Evolutionary conservation across 75 land plant genomes (phyloP).

Genomic region (Sequoia sempervirens): DNA sequence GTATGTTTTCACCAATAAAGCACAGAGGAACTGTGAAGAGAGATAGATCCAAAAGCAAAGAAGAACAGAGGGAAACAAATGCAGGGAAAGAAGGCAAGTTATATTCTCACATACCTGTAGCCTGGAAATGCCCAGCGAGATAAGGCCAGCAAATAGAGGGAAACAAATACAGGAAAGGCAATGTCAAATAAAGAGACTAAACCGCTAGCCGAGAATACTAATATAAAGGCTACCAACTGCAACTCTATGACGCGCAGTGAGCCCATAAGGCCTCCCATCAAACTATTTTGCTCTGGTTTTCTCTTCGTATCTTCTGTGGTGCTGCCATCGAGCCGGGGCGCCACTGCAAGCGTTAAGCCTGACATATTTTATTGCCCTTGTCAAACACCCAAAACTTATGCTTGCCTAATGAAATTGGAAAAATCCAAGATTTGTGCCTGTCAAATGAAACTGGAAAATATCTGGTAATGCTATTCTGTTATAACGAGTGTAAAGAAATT

Average conservation of each 20-base stretch:
- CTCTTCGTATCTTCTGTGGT: neutral
- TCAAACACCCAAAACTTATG: neutral
- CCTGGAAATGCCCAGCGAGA: conserved; percentile 71
- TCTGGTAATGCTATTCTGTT: no score
- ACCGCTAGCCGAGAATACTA: conserved; percentile 90
- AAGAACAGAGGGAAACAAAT: no score
- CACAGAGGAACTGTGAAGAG: no score
- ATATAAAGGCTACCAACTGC: conserved; percentile 90
- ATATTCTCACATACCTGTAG: neutral
- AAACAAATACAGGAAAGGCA: conserved; percentile 58
- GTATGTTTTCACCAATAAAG: no score
- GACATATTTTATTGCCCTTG: conserved; percentile 31
- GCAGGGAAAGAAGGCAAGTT: neutral
- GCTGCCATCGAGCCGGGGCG: conserved; percentile 25
- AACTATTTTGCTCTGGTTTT: conserved; percentile 1
- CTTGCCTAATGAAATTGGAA: neutral
- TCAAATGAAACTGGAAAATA: no score
- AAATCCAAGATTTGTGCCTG: no score
- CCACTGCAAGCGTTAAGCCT: conserved; percentile 55
- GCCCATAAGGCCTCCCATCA: conserved; percentile 65
- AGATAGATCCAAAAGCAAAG: no score
- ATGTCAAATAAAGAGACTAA: conserved; percentile 81
- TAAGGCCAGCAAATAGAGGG: conserved; percentile 54
- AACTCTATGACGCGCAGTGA: conserved; percentile 86
- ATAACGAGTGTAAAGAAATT: no score